Evolutionary conservation across 2,329 filamentous ascomycete species (phyloP), one percentile per base, ranked within the genome.

Genomic region (Fusarium humuli): DNA sequence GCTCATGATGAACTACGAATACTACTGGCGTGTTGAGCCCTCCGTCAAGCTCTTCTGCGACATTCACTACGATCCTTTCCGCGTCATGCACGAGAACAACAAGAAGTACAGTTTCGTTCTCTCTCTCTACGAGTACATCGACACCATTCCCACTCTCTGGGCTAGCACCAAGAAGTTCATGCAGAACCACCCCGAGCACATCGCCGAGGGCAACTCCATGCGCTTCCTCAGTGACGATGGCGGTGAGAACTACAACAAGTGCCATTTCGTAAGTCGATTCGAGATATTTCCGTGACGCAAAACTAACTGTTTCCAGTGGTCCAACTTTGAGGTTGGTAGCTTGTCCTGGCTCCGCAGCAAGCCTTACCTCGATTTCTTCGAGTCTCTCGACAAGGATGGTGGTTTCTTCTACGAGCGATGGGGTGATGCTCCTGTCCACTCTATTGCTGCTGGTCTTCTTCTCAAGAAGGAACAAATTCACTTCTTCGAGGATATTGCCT

Each of bases 341-440:
- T 87, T 99, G 41, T 88, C 97, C 77, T 99, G 96, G 94, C 88
- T 99, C 57, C 91, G 96, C 71, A 96, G 93, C 71, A 85, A 94
- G 79, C 87, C 92, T 23, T 99, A 99, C 82, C 83, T 91, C 46
- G 95, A 98, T 81, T 99, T 90, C 84, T 99, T 99, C 77, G 89
- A 94, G 53, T 87, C 90, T 8, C 89, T 99, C 30, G 96, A 99
- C 81, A 84, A 88, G 73, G 94, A 97, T 56, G 96, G 96, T 70
- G 96, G 96, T 69, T 99, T 99, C 88, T 98, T 98, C 86, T 98
- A 98, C 81, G 96, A 99, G 83, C 91, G 95, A 75, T 99, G 95
- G 95, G 95, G 95, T 65, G 95, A 99, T 81, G 96, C 96, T 8
- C 96, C 96, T 0, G 94, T 99, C 8, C 96, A 99, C 83, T 98